Base-by-base conservation (phyloP, 495 filamentous ascomycete species). In the Aspergillus sclerotiicarbonarius region DNA sequence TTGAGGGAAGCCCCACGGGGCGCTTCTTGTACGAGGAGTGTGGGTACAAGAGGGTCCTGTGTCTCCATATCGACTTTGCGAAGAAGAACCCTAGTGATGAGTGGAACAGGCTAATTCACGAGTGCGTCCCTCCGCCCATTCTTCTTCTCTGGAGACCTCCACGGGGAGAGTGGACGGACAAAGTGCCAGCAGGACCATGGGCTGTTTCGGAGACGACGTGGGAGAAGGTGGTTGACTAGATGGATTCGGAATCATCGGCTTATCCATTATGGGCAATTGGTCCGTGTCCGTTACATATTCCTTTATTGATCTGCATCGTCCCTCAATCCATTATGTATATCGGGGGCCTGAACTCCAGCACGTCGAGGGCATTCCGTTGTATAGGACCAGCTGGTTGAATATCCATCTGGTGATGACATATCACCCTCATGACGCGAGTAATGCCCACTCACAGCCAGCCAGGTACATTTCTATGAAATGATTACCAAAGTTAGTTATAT, bases 1-100 rank as follows among this genome's bases (percentile, higher is more conserved):
- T 75, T 1, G 68, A 71, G 58, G 60, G 66, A 1, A 66, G 68
- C 33, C 69, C 71, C n/a, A 49, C 62, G 15, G 80, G 75, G 12
- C 68, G 71, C 18, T 71, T 65, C 35, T 39, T 73, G n/a, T 75
- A 77, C 57, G 67, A 71, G 37, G 61, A 65, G 16, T 69, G 65
- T 48, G 69, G 67, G 20, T 67, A 74, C 41, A 49, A 63, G 5
- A 51, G 58, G 32, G 33, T 71, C 10, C 63, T 62, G 45, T 54
- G 62, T 8, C 45, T 66, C 18, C 39, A 61, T 30, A 31, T 69
- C 10, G 56, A 65, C 31, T 65, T 67, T 10, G 43, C 53, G 31
- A 67, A 63, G 39, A 60, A 65, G 15, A 55, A 55, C 39, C 70
- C 70, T 0, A 66, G 69, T 55, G 60, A 71, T 18, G 51, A 65